Base-by-base conservation (phyloP, 106 monocot species). In the Dioscorea dumetorum region DNA sequence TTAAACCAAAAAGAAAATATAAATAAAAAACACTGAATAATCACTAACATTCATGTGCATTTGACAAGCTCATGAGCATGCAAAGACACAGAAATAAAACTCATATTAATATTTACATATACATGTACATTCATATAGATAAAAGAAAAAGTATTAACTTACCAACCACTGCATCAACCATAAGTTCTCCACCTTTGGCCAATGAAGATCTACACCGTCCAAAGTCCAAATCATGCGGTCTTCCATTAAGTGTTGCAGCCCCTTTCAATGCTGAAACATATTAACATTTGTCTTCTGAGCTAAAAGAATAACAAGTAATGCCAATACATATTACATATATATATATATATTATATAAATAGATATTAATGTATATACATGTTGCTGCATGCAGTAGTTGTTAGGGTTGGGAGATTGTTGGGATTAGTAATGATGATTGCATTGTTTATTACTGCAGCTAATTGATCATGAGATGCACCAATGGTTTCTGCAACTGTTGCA, bases 301-400 rank as follows among this genome's bases (percentile, higher is more conserved):
- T 41, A 41, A 41, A 8, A 41, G 41, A 41, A 3, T 41, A 41
- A 8, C 41, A 41, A 3, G 41, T 41, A 41, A 41, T 41, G 41
- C 41, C 6, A 41, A 41, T 41, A 10, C 6, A 41, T 28, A 28
- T 28, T n/a, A n/a, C n/a, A 28, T 28, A 28, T 28, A 28, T 28
- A 28, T 28, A 28, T 28, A 1, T 1, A 28, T 28, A 28, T 28
- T 28, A 28, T 28, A 1, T 1, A 28, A 1, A 28, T 28, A 1
- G 28, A 28, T 28, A 28, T 28, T 28, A 3, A 28, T 28, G 3
- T 41, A 10, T 6, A 48, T 91, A 91, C 90, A 91, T 76, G 91
- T 91, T 73, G 87, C 87, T 34, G 91, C 91, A 21, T 34, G 91
- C 91, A 21, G 87, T 87, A 22, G 87, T 87, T 12, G 91, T 83